Evolutionary conservation across 1,284 basidiomycete genomes (phyloP).

Genomic region (Puccinia coronata): DNA sequence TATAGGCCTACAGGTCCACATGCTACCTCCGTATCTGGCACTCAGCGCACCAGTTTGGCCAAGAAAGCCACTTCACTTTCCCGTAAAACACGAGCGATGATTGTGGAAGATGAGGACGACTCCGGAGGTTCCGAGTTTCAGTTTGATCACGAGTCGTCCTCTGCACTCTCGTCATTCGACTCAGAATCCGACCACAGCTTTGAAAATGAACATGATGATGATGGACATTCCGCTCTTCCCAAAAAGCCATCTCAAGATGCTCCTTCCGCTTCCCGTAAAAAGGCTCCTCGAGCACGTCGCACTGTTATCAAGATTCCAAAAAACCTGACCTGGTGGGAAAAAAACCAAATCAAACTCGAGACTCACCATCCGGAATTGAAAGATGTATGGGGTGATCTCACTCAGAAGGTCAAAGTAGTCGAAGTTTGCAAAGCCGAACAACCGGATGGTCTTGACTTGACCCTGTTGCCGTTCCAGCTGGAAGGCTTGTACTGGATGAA

Average conservation of each 20-base stretch:
- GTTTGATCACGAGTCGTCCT: background rate
- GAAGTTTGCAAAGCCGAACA: conserved; percentile 61
- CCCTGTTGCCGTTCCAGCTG: conserved; percentile 71
- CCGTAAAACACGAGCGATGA: background rate
- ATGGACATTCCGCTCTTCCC: background rate
- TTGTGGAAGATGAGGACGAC: conserved; percentile 18
- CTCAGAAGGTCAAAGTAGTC: conserved; percentile 64
- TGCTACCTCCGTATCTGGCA: background rate
- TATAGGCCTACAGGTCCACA: background rate
- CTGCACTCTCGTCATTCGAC: conserved; percentile 16
- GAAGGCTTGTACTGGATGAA: conserved; percentile 96
- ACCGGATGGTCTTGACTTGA: conserved; percentile 69
- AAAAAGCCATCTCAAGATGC: background rate
- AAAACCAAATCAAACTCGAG: conserved; percentile 44
- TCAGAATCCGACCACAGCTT: conserved; percentile 20
- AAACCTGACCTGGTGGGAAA: conserved; percentile 48
- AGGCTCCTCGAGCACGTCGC: conserved; percentile 12
- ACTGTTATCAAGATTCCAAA: background rate
- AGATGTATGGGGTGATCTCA: conserved; percentile 84
- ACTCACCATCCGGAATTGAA: conserved; percentile 69
- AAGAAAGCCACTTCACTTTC: background rate
- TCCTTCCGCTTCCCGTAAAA: background rate
- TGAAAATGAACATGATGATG: background rate
- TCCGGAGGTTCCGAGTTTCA: conserved; percentile 4
- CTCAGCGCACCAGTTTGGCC: background rate